Conservation (phyloP, 495 filamentous ascomycete species). For the Neurospora sp. region DNA sequence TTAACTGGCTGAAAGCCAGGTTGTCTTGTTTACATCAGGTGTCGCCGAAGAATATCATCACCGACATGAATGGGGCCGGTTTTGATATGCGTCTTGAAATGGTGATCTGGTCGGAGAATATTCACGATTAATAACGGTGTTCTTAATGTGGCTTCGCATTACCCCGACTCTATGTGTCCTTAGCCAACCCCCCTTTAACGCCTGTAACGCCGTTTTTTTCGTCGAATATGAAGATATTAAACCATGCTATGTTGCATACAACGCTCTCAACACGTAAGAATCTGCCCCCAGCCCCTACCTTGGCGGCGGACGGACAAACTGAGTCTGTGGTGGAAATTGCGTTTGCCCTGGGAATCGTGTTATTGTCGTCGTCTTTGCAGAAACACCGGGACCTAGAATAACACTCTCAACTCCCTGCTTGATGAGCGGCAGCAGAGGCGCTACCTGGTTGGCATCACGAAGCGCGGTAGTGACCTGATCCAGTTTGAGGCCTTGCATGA, state of each 20-base stretch:
- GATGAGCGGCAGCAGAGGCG: constrained; percentile 60
- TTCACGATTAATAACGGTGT: no score
- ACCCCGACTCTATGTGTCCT: no score
- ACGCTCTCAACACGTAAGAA: not conserved
- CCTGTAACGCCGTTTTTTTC: not conserved
- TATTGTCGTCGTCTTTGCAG: not conserved
- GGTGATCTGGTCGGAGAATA: no score
- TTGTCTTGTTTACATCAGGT: not conserved
- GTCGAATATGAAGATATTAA: not conserved
- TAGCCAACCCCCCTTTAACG: not conserved
- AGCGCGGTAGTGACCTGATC: constrained; percentile 70
- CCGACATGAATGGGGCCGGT: not conserved
- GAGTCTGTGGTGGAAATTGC: not conserved
- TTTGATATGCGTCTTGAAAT: not conserved
- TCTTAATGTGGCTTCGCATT: no score
- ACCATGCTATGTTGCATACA: not conserved
- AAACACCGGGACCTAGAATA: constrained; percentile 8
- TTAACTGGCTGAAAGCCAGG: not conserved
- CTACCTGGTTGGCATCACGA: constrained; percentile 74
- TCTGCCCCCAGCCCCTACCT: not conserved
- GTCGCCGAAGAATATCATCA: not conserved
- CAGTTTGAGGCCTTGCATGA: constrained; percentile 44
- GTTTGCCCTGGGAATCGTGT: not conserved
- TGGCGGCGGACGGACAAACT: not conserved
- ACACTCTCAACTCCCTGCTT: constrained; percentile 43